Conservation (phyloP, 2,329 filamentous ascomycete species). For the Trematosphaeria pertusa region DNA sequence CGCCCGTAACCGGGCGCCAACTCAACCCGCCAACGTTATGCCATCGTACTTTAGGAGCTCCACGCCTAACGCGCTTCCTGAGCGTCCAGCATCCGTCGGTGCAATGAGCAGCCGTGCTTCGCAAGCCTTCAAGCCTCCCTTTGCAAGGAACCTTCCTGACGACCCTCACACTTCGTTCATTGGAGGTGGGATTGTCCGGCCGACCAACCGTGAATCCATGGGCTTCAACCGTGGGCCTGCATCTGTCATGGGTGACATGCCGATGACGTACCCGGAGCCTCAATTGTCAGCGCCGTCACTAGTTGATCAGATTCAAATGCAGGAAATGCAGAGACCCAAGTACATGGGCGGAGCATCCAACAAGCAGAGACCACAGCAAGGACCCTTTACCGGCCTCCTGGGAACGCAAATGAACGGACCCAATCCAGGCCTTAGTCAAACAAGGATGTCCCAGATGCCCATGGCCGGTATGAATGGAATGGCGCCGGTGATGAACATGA, state of each 20-base stretch:
- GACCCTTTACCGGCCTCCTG: slow-evolving; percentile 45
- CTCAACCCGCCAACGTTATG: slow-evolving; percentile 36
- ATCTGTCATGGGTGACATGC: slow-evolving; percentile 32
- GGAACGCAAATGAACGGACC: slow-evolving; percentile 42
- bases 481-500: slow-evolving; percentile 36
- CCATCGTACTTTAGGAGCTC: slow-evolving; percentile 37
- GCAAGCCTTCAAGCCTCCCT: slow-evolving; percentile 37
- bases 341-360: slow-evolving; percentile 44
- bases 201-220: slow-evolving; percentile 44
- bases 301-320: slow-evolving; percentile 48
- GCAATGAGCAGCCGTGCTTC: slow-evolving; percentile 28
- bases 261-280: slow-evolving; percentile 38
- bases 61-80: slow-evolving; percentile 21
- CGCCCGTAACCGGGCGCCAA: slow-evolving; percentile 32
- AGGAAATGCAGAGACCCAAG: slow-evolving; percentile 45
- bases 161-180: slow-evolving; percentile 43
- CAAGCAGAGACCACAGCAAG: slow-evolving; percentile 34
- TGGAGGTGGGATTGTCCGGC: slow-evolving; percentile 44
- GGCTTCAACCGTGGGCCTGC: slow-evolving; percentile 44
- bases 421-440: slow-evolving; percentile 29
- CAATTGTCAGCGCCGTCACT: slow-evolving; percentile 40
- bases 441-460: slow-evolving; percentile 21
- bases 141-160: slow-evolving; percentile 44
- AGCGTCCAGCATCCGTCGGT: slow-evolving; percentile 44
- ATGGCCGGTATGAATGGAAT: slow-evolving; percentile 13